These are phyloP conservation scores for Mucor lusitanicus DNA, from an alignment of 371 early-diverging fungal species.

Conservation along the genomic window DNA sequence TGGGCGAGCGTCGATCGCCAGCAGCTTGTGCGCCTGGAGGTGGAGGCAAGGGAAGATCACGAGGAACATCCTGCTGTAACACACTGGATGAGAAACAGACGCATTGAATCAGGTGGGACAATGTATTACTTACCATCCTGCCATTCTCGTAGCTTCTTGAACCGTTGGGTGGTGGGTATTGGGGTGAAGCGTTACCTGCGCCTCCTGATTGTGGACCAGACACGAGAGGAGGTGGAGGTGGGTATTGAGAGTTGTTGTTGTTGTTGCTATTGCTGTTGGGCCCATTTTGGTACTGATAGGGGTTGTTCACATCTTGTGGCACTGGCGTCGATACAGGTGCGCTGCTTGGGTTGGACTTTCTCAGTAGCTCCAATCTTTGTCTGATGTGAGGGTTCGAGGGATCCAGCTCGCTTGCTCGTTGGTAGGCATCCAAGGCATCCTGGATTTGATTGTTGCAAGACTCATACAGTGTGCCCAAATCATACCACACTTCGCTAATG, in stretches of 20 bases:
- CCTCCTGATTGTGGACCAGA: conserved; percentile 15
- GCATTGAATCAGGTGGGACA: no score
- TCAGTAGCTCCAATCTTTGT: conserved; percentile 63
- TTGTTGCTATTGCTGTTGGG: not conserved
- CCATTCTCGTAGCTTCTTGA: not conserved
- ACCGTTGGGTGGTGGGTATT: not conserved
- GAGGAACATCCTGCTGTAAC: conserved; percentile 16
- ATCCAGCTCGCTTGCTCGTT: conserved; percentile 90
- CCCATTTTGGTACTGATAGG: conserved; percentile 43
- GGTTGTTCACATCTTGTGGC: conserved; percentile 63
- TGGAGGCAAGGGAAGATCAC: conserved; percentile 35
- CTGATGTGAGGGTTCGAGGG: conserved; percentile 77
- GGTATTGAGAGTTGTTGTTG: not conserved
- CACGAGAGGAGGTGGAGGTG: conserved; percentile 20
- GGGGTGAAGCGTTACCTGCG: not conserved
- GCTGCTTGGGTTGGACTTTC: conserved; percentile 14
- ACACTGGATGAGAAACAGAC: not conserved
- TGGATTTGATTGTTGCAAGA: conserved; percentile 96
- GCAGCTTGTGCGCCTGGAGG: not conserved
- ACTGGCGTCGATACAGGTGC: conserved; percentile 40
- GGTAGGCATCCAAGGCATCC: conserved; percentile 97
- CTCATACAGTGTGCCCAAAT: conserved; percentile 96
- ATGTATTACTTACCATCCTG: conserved; percentile 16
- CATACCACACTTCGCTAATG: conserved; percentile 96
- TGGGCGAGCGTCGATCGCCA: conserved; percentile 25